Conservation (phyloP, 345 rosid species). For the Ceriops tagal region DNA sequence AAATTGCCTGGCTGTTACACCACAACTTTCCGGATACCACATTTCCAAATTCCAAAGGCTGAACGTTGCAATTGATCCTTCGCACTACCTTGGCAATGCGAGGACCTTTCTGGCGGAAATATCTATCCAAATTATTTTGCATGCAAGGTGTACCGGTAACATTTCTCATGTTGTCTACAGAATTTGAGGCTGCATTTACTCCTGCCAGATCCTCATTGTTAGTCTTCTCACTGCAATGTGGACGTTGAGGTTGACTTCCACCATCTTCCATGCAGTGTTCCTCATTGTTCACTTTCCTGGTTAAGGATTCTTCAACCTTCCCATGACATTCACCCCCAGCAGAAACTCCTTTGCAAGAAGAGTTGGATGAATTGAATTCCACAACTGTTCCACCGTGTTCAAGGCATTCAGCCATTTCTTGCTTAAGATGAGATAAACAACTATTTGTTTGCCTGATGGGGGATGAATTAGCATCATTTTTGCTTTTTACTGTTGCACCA, state of each 20-base stretch:
- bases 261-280: conserved; percentile 25
- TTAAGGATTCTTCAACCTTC: conserved; percentile 31
- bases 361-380: conserved; percentile 25
- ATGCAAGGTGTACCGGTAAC: conserved; percentile 50
- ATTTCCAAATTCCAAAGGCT: conserved; percentile 68
- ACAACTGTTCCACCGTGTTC: conserved; percentile 30
- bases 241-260: conserved; percentile 27
- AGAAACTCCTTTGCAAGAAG: conserved; percentile 30
- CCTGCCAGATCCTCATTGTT: conserved; percentile 41
- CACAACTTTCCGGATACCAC: conserved; percentile 80
- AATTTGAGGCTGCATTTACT: conserved; percentile 33
- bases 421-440: conserved; percentile 28
- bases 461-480: conserved; percentile 29
- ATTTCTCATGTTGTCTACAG: conserved; percentile 37
- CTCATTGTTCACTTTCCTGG: conserved; percentile 18
- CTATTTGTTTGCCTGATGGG: conserved; percentile 30
- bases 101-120: conserved; percentile 89
- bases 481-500: conserved; percentile 24
- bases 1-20: conserved; percentile 82
- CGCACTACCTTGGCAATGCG: conserved; percentile 98
- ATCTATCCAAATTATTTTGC: conserved; percentile 68
- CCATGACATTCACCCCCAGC: conserved; percentile 29
- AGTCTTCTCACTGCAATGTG: conserved; percentile 28
- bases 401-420: conserved; percentile 31
- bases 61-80: conserved; percentile 91